phyloP scores from a whole-genome alignment of 345 rosid genomes.

The Aquilaria sinensis region DNA sequence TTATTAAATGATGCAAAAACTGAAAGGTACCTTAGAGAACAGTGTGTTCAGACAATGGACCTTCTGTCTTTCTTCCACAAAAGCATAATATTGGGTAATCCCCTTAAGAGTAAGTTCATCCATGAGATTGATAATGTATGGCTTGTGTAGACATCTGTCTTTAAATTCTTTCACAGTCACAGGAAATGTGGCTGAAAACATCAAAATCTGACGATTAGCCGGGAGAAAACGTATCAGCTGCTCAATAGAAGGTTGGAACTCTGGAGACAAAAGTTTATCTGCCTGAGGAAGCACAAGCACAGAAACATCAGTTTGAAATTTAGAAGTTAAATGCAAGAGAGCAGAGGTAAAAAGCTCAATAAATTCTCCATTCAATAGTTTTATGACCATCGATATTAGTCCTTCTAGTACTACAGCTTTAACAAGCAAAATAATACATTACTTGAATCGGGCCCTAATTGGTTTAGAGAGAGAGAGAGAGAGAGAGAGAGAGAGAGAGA shows the following conservation, averaged over 20 bases:
- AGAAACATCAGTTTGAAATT: slow-evolving; percentile 20
- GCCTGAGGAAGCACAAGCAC: slow-evolving; percentile 45
- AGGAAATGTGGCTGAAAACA: slow-evolving; percentile 94
- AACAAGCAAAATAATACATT: too few relatives aligned
- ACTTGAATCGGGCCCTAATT: too few relatives aligned
- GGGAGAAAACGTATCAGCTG: slow-evolving; percentile 81
- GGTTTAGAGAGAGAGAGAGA: too few relatives aligned
- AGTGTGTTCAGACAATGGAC: slow-evolving; percentile 92
- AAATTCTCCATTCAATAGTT: background rate
- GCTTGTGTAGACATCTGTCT: slow-evolving; percentile 69
- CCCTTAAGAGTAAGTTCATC: slow-evolving; percentile 96
- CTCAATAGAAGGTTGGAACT: slow-evolving; percentile 88
- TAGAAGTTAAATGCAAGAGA: background rate
- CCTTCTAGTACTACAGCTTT: too few relatives aligned
- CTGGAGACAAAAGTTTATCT: slow-evolving; percentile 87
- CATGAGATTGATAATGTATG: slow-evolving; percentile 88
- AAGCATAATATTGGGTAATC: slow-evolving; percentile 86
- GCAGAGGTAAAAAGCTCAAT: background rate
- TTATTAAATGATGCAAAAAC: slow-evolving; percentile 10
- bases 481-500: too few relatives aligned
- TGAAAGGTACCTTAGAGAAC: slow-evolving; percentile 63
- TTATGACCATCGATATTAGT: too few relatives aligned
- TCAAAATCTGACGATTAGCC: slow-evolving; percentile 66
- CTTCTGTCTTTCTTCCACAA: slow-evolving; percentile 95
- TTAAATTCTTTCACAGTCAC: slow-evolving; percentile 91